phyloP scores from a whole-genome alignment of 192 early-diverging fungal genomes.

The Spizellomyces punctatus region DNA sequence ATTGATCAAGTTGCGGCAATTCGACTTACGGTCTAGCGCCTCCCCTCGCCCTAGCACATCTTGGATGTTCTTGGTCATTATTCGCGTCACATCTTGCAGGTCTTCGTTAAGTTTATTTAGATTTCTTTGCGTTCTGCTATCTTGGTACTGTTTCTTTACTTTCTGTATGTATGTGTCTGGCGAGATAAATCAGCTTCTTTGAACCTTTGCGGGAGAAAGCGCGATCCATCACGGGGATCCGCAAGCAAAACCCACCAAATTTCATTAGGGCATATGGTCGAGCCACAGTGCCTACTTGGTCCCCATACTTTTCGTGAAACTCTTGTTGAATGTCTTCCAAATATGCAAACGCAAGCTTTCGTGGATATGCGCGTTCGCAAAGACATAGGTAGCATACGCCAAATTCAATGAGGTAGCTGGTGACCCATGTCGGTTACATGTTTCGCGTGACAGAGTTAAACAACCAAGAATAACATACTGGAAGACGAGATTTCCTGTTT shows the following conservation, averaged over 20 bases:
- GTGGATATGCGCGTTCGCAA: conserved; percentile 89
- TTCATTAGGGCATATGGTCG: conserved; percentile 97
- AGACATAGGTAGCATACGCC: conserved; percentile 94
- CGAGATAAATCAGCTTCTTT: not conserved
- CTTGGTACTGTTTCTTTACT: conserved; percentile 94
- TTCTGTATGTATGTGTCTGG: conserved; percentile 97
- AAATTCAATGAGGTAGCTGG: conserved; percentile 89
- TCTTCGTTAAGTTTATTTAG: conserved; percentile 93
- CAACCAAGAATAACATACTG: conserved; percentile 55
- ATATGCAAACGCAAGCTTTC: conserved; percentile 88
- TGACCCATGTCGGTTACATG: not conserved
- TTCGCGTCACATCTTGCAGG: conserved; percentile 92
- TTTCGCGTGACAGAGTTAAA: not conserved
- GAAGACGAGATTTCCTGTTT: conserved; percentile 85
- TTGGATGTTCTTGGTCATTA: conserved; percentile 99
- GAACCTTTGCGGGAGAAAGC: not conserved
- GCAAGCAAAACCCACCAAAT: conserved; percentile 71
- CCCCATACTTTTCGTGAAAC: conserved; percentile 91
- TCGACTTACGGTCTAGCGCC: conserved; percentile 67
- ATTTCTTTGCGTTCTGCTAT: conserved; percentile 90
- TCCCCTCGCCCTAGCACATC: conserved; percentile 92
- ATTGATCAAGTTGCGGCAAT: conserved; percentile 2
- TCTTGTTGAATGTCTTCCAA: conserved; percentile 94
- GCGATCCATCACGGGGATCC: not conserved
- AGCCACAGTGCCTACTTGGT: conserved; percentile 82